Percentiles rank a stretch among this genome's conserved stretches.
phyloP scores from a whole-genome alignment of 2,329 filamentous ascomycete genomes.

The Tolypocladium ovalisporum region DNA sequence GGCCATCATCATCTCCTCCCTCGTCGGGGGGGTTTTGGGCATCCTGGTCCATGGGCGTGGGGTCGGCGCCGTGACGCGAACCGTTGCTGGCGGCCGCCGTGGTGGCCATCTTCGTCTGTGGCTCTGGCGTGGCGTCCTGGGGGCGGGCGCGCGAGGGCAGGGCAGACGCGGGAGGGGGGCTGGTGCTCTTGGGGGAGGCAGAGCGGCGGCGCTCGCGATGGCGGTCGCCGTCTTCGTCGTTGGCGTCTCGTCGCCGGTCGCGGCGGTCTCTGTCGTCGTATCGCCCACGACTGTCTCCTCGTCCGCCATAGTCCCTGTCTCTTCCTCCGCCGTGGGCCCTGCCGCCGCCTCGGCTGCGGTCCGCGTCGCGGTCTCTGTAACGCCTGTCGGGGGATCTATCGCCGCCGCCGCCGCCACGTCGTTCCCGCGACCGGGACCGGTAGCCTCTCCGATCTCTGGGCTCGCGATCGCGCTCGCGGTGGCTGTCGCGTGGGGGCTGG shows the following conservation, averaged over 20 bases:
- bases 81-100: slow-evolving; percentile 13
- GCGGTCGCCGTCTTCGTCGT: slow-evolving; percentile 13
- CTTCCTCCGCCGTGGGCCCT: slow-evolving; percentile 9
- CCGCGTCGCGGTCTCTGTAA: slow-evolving; percentile 2
- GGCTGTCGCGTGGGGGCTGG: slow-evolving; percentile 10
- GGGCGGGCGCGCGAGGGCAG: slow-evolving; percentile 24
- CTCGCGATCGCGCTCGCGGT: slow-evolving; percentile 13
- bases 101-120: slow-evolving; percentile 4
- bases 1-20: slow-evolving; percentile 17
- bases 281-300: slow-evolving; percentile 6
- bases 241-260: slow-evolving; percentile 14
- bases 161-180: slow-evolving; percentile 9
- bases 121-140: not conserved
- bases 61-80: slow-evolving; percentile 6
- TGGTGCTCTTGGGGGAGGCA: slow-evolving; percentile 20
- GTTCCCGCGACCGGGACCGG: slow-evolving; percentile 19
- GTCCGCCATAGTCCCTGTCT: slow-evolving; percentile 9
- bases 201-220: slow-evolving; percentile 21
- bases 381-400: slow-evolving; percentile 4
- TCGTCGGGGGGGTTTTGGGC: slow-evolving; percentile 15
- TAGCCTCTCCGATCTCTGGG: slow-evolving; percentile 18
- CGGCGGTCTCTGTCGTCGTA: slow-evolving; percentile 7
- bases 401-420: slow-evolving; percentile 9
- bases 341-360: slow-evolving; percentile 4
- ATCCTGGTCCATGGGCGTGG: slow-evolving; percentile 19